phyloP scores from a whole-genome alignment of 257 asterid species.

The Scutellaria barbata region DNA sequence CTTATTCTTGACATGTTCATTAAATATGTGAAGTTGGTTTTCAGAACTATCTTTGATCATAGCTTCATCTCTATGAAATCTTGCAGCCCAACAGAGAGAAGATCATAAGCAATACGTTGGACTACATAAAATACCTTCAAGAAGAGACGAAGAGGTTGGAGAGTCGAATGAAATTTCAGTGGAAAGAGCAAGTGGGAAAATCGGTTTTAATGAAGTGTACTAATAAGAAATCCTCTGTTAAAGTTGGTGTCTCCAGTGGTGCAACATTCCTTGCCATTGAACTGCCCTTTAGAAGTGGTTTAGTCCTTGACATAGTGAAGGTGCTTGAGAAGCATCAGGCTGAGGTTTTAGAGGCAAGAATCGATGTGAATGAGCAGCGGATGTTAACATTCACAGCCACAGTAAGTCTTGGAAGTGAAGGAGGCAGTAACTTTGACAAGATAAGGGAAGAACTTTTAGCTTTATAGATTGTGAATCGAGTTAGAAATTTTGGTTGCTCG shows the following conservation, averaged over 20 bases:
- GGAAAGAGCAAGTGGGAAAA: constrained; percentile 30
- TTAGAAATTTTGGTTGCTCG: constrained; percentile 6
- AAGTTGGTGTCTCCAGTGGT: constrained; percentile 41
- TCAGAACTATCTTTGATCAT: not conserved
- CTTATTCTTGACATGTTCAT: constrained; percentile 18
- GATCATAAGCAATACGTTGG: constrained; percentile 49
- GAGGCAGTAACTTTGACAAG: constrained; percentile 43
- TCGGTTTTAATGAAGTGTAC: constrained; percentile 40
- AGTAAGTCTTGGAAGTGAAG: constrained; percentile 41
- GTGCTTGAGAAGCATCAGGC: constrained; percentile 58
- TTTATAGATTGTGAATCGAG: constrained; percentile 23
- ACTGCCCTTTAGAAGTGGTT: constrained; percentile 44
- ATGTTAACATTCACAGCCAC: constrained; percentile 53
- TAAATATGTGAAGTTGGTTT: not conserved
- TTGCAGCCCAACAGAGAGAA: constrained; percentile 55
- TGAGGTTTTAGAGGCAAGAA: constrained; percentile 64
- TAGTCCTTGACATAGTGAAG: constrained; percentile 43
- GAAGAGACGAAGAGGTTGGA: constrained; percentile 61
- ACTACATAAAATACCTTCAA: constrained; percentile 54
- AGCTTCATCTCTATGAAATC: not conserved
- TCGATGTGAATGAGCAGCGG: constrained; percentile 47
- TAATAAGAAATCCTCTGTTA: constrained; percentile 39
- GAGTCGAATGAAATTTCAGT: constrained; percentile 41
- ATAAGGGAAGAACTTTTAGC: constrained; percentile 52
- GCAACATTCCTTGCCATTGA: constrained; percentile 59